These are phyloP conservation scores for Sanguinoderma infundibulare DNA, from an alignment of 1,284 basidiomycete genomes.

Conservation along the genomic window DNA sequence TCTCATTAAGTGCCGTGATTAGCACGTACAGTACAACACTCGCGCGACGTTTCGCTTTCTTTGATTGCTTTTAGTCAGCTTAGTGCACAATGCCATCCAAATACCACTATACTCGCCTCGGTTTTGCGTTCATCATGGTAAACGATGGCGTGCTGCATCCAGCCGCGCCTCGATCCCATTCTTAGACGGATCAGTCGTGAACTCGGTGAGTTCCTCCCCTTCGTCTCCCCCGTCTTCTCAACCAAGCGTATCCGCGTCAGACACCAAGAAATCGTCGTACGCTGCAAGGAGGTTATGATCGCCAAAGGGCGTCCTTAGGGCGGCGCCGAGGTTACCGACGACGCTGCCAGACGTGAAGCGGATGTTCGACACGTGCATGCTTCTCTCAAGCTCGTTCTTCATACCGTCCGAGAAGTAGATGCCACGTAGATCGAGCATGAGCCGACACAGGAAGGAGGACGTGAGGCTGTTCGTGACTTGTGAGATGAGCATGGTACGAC, in stretches of 20 bases:
- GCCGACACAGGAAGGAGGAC: slow-evolving; percentile 15
- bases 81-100: not conserved
- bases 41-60: no score
- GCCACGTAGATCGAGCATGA: slow-evolving; percentile 14
- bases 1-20: no score
- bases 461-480: slow-evolving; percentile 8
- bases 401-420: not conserved
- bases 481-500: not conserved
- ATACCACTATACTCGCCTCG: not conserved
- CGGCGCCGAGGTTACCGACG: slow-evolving; percentile 12
- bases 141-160: not conserved
- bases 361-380: not conserved
- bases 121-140: not conserved
- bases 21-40: not conserved
- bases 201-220: not conserved
- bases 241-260: no score
- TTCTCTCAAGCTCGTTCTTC: not conserved
- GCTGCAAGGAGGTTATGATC: not conserved
- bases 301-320: not conserved
- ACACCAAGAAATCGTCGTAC: not conserved
- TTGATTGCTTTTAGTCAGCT: no score
- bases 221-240: not conserved
- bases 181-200: not conserved
- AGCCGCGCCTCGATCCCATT: not conserved
- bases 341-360: not conserved